phyloP scores from a whole-genome alignment of 139 green algal genomes.

The Microglena sp. region DNA sequence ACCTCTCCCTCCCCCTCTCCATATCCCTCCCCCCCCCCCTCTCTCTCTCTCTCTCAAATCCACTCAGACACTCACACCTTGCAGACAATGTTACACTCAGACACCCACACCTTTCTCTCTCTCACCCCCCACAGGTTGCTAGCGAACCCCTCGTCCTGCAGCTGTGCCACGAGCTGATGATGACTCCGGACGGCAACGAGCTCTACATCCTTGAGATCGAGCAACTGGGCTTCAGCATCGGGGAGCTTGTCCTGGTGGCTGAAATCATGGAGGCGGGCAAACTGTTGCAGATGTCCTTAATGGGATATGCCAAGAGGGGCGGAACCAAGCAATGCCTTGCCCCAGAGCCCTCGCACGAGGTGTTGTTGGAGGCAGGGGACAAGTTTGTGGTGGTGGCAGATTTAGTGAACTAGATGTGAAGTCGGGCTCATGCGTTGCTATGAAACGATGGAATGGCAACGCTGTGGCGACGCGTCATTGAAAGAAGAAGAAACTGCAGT shows the following conservation, averaged over 20 bases:
- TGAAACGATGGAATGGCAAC: too few relatives aligned
- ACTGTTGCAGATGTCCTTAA: conserved; percentile 4
- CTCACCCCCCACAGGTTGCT: conserved; percentile 1
- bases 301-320: neutral
- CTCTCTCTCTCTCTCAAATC: neutral
- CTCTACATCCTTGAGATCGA: conserved; percentile 4
- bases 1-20: too few relatives aligned
- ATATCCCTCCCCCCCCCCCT: neutral
- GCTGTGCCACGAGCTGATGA: conserved; percentile 8
- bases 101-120: neutral
- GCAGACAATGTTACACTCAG: neutral
- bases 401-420: conserved; percentile 10
- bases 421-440: too few relatives aligned
- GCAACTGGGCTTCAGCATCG: conserved; percentile 7
- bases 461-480: too few relatives aligned
- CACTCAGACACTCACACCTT: neutral
- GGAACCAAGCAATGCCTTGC: neutral
- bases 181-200: conserved; percentile 8
- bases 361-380: neutral
- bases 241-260: neutral
- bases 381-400: conserved; percentile 4
- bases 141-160: neutral
- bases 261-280: neutral
- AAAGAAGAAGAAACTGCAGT: too few relatives aligned
- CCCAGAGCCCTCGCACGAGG: neutral